Conservation (phyloP, 352 stramenopile genomes). For the Pythium rishiriense region DNA sequence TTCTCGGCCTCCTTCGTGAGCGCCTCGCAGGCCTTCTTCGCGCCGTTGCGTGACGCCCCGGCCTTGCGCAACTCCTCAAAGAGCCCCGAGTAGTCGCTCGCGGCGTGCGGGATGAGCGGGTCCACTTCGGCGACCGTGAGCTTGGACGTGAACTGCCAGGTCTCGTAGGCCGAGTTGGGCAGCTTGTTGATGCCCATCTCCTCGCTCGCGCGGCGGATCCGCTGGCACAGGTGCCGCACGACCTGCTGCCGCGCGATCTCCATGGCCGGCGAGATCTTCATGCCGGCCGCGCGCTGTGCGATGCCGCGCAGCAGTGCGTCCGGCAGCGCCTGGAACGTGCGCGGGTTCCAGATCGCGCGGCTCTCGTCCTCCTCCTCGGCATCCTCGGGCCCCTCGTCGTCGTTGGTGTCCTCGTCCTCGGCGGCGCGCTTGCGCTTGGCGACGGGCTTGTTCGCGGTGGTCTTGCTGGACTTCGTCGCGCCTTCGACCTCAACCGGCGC, state of each 20-base stretch:
- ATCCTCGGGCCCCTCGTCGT: too few species aligned
- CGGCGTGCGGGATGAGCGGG: slow-evolving; percentile 67
- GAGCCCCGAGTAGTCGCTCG: slow-evolving; percentile 69
- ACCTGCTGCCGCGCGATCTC: slow-evolving; percentile 74
- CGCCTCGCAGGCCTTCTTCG: slow-evolving; percentile 55
- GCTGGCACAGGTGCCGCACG: slow-evolving; percentile 63
- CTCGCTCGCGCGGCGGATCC: slow-evolving; percentile 65
- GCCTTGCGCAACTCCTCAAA: slow-evolving; percentile 75
- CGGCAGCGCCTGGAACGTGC: slow-evolving; percentile 20
- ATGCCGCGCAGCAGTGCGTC: slow-evolving; percentile 25
- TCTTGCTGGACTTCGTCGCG: slow-evolving; percentile 4
- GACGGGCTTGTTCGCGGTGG: neutral
- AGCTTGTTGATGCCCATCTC: slow-evolving; percentile 77
- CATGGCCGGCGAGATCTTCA: slow-evolving; percentile 41
- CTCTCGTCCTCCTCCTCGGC: neutral
- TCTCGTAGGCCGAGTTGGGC: slow-evolving; percentile 83
- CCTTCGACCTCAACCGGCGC: slow-evolving; percentile 9
- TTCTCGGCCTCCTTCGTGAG: slow-evolving; percentile 41
- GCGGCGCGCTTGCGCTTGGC: slow-evolving; percentile 28
- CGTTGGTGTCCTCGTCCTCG: slow-evolving; percentile 5
- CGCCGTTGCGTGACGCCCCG: slow-evolving; percentile 57
- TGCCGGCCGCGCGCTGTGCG: slow-evolving; percentile 15
- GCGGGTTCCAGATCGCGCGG: slow-evolving; percentile 31
- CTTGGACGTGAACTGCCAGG: slow-evolving; percentile 81
- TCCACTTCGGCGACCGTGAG: slow-evolving; percentile 74